phyloP scores from a whole-genome alignment of 306 rosid genomes.

The Neltuma alba region DNA sequence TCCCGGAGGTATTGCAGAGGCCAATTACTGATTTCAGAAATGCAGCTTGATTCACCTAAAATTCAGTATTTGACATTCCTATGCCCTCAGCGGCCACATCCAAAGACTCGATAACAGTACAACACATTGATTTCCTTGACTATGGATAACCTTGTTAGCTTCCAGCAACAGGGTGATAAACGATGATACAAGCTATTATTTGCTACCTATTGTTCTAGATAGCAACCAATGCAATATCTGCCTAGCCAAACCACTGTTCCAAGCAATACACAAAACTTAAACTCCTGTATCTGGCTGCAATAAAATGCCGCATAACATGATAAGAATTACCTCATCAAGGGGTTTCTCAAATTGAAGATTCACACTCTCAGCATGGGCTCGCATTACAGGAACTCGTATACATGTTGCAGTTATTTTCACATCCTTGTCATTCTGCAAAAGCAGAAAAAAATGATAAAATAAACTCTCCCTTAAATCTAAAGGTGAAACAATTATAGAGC shows the following conservation, averaged over 20 bases:
- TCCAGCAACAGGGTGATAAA: neutral
- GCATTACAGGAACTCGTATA: slow-evolving; percentile 92
- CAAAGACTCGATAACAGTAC: neutral
- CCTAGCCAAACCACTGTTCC: too few relatives aligned
- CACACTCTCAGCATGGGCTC: slow-evolving; percentile 96
- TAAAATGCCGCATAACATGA: neutral
- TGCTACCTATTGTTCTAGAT: too few relatives aligned
- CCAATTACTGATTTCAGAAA: neutral
- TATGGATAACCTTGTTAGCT: neutral
- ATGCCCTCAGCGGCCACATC: neutral
- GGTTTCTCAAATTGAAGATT: slow-evolving; percentile 90
- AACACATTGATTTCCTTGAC: neutral
- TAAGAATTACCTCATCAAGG: slow-evolving; percentile 77
- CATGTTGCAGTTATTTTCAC: slow-evolving; percentile 94
- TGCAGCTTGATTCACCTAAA: neutral
- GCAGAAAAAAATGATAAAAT: neutral
- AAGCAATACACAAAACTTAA: too few relatives aligned
- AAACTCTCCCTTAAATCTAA: neutral
- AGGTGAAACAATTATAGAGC: neutral
- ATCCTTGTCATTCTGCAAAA: slow-evolving; percentile 67
- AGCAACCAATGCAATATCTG: neutral
- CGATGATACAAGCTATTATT: neutral
- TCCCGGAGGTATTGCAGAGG: neutral
- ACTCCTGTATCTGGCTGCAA: neutral
- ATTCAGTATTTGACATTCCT: neutral